Percentiles rank a stretch among this genome's conserved stretches.
Conservation (phyloP, 2,329 filamentous ascomycete genomes). For the Sporothrix humicola region DNA sequence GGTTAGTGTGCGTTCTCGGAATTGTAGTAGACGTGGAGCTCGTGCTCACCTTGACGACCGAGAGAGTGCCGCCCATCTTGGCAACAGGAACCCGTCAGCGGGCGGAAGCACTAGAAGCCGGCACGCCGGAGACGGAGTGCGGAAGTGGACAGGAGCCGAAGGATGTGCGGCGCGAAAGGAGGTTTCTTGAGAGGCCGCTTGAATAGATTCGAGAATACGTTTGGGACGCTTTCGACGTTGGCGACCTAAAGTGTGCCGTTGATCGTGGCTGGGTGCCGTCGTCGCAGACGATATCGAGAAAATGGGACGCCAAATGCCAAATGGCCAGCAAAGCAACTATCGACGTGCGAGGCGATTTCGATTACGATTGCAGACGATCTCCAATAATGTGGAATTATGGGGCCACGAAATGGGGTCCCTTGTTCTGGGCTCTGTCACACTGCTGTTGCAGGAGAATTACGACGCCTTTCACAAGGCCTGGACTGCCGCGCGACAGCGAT, state of each 20-base stretch:
- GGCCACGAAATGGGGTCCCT: not conserved
- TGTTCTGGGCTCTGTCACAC: too few species aligned
- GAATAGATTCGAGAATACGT: not conserved
- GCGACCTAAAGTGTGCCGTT: not conserved
- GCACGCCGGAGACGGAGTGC: not conserved
- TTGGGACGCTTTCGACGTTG: not conserved
- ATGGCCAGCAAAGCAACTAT: not conserved
- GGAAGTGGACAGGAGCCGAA: not conserved
- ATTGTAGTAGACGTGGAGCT: not conserved
- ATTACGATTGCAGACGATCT: not conserved
- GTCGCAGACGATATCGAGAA: not conserved
- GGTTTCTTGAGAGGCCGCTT: too few species aligned
- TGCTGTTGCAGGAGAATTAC: not conserved
- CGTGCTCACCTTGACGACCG: slow-evolving; percentile 48
- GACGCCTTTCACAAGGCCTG: slow-evolving; percentile 17
- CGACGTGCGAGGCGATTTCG: too few species aligned
- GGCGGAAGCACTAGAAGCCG: not conserved
- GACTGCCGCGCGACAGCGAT: not conserved
- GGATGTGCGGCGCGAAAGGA: not conserved
- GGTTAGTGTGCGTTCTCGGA: not conserved
- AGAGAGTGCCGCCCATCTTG: slow-evolving; percentile 47
- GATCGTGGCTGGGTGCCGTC: not conserved
- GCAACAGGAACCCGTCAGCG: not conserved
- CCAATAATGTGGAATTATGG: slow-evolving; percentile 19
- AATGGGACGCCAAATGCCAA: not conserved